A percentile compares a stretch with the other conserved stretches of the same genome.
Evolutionary conservation across 2,329 filamentous ascomycete species (phyloP).

Genomic region (Penicillium sp.): DNA sequence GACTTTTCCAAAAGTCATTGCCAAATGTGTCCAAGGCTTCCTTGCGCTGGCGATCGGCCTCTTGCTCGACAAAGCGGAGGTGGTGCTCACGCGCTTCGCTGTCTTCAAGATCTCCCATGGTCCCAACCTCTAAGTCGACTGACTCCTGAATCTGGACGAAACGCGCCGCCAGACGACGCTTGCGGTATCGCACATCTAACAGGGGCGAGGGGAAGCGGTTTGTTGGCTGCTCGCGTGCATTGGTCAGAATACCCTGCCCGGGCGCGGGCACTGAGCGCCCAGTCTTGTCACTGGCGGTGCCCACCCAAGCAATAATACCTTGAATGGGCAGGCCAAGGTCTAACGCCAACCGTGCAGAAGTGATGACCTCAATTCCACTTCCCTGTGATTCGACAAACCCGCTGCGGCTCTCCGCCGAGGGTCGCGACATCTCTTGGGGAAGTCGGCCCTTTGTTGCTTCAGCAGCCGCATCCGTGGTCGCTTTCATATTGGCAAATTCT

Average conservation of each 20-base stretch:
- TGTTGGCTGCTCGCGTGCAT: slow-evolving; percentile 79
- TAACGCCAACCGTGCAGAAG: slow-evolving; percentile 89
- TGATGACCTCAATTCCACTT: slow-evolving; percentile 94
- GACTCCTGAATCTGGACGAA: slow-evolving; percentile 81
- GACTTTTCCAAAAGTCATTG: neutral
- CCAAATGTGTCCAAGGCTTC: neutral
- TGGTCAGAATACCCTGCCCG: slow-evolving; percentile 91
- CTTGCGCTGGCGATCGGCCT: neutral
- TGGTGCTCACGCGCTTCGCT: neutral
- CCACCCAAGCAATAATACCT: slow-evolving; percentile 84
- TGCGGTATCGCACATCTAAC: slow-evolving; percentile 93
- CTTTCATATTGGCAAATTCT: slow-evolving; percentile 99
- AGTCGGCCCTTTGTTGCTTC: slow-evolving; percentile 92
- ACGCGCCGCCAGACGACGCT: slow-evolving; percentile 85
- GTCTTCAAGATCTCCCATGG: neutral
- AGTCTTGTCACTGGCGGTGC: slow-evolving; percentile 97
- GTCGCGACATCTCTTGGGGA: slow-evolving; percentile 92
- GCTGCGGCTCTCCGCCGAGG: slow-evolving; percentile 89
- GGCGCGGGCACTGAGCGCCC: slow-evolving; percentile 93
- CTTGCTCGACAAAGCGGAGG: neutral
- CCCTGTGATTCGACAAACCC: slow-evolving; percentile 99
- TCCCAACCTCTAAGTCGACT: neutral
- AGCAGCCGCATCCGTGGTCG: slow-evolving; percentile 93
- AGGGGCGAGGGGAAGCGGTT: slow-evolving; percentile 84
- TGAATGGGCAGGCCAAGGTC: slow-evolving; percentile 99